These are phyloP conservation scores for Cryphonectria japonica DNA, from an alignment of 2,329 filamentous ascomycete genomes.

Conservation along the genomic window DNA sequence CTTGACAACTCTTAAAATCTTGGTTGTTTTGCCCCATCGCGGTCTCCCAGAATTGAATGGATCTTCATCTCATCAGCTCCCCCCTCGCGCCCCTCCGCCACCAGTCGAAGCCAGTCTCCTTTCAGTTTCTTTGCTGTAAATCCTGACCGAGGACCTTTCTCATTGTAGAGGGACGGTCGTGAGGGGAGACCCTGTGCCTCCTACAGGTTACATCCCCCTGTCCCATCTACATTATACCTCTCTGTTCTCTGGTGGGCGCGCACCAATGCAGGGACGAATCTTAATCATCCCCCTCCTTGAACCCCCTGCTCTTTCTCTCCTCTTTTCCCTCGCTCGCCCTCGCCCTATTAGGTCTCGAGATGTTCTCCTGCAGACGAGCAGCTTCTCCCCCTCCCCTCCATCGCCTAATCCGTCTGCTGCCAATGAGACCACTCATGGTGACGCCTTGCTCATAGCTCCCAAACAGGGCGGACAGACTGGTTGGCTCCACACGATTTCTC, in stretches of 20 bases:
- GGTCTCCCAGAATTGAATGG: background rate
- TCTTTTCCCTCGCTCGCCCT: background rate
- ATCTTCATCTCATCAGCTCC: background rate
- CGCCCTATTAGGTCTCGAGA: background rate
- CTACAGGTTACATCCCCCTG: background rate
- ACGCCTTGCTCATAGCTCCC: background rate
- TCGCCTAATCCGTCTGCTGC: background rate
- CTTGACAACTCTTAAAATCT: background rate
- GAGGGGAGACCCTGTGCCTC: background rate
- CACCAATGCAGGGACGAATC: constrained; percentile 5
- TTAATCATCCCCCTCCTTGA: background rate
- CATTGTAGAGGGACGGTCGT: background rate
- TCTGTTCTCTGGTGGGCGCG: background rate
- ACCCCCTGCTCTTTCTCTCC: background rate
- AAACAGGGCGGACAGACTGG: background rate
- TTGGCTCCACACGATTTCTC: background rate
- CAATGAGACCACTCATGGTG: background rate
- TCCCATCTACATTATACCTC: background rate
- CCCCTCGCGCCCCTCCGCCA: background rate
- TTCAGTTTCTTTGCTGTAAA: background rate
- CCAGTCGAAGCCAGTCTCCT: background rate
- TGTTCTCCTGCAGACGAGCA: background rate
- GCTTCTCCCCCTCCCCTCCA: background rate
- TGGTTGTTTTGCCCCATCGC: background rate
- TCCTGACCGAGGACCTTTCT: background rate